Conservation (phyloP, 306 rosid species). For the Castanea sativa region DNA sequence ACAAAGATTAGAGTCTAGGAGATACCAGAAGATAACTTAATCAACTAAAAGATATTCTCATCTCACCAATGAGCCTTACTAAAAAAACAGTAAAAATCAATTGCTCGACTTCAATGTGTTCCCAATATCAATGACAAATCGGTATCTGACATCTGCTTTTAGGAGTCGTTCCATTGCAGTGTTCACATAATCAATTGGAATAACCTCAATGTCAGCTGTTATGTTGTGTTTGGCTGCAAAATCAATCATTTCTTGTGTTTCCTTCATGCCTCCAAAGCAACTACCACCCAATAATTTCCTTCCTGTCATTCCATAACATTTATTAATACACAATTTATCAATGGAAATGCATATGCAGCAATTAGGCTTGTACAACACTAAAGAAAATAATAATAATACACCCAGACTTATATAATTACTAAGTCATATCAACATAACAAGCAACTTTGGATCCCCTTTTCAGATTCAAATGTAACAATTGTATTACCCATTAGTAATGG, state of each 20-base stretch:
- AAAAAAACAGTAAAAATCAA: not conserved
- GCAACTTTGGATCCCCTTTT: too few relatives aligned
- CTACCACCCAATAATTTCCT: constrained; percentile 23
- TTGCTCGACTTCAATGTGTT: constrained; percentile 14
- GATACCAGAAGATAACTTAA: not conserved
- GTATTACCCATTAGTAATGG: constrained; percentile 34
- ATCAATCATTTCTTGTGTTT: constrained; percentile 30
- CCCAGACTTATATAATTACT: too few relatives aligned
- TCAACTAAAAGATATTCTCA: not conserved
- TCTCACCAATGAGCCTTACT: not conserved
- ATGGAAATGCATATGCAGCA: not conserved
- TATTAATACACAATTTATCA: not conserved
- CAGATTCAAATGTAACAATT: not conserved
- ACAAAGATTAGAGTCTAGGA: too few relatives aligned
- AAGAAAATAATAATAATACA: too few relatives aligned
- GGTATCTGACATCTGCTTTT: not conserved
- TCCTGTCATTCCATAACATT: constrained; percentile 1
- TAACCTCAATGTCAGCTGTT: not conserved
- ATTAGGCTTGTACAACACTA: too few relatives aligned
- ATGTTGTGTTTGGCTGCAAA: not conserved
- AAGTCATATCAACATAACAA: too few relatives aligned
- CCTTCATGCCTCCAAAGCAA: constrained; percentile 27
- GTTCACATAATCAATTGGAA: constrained; percentile 3
- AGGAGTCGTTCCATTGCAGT: constrained; percentile 7
- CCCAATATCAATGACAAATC: constrained; percentile 8